Evolutionary conservation across 2,329 filamentous ascomycete species (phyloP), one percentile per base, ranked within the genome.

Genomic region (Erysiphe pisi): DNA sequence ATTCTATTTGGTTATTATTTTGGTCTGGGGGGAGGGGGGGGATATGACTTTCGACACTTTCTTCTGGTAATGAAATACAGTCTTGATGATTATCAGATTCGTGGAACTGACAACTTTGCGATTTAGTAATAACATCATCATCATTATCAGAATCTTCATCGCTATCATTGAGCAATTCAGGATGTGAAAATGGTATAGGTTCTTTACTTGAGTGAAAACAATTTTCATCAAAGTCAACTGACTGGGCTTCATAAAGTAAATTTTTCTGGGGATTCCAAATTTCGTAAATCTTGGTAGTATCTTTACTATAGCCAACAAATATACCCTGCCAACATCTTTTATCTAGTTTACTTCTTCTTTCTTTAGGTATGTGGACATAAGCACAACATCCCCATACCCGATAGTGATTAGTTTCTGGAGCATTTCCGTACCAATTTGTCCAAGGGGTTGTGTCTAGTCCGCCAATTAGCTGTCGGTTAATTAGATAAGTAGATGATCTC

Each of bases 271-370:
- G 7, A 20, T 70, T 8, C 65, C 31, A 70, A 4, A 70, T 45
- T 0, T 40, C 36, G 36, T 70, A 40, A 14, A 40, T 70, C 7
- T 22, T 40, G n/a, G 36, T 28, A 7, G 14, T 45, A 16, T 40
- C 7, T 45, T 4, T 14, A 12, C 31, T 7, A 43, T 70, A 43
- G 22, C 65, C 65, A 4, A 70, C 18, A 70, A 70, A 70, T 9
- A 70, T 70, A 18, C 31, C 65, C n/a, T 70, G 4, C 65, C 28
- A 70, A 18, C 28, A 31, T 43, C 36, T 70, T 22, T 22, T 31
- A 70, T 70, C 65, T 22, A 70, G 31, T 36, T 70, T 70, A 12
- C 36, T n/a, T 22, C 65, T 70, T 45, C 31, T 43, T 43, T 70
- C 65, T 3, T 45, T 70, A 40, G 65, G 31, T 9, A 70, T 70